A percentile compares a stretch with the other conserved stretches of the same genome.
These are phyloP conservation scores for Plasmodium gonderi DNA, from an alignment of 169 alveolate genomes.

Conservation along the genomic window DNA sequence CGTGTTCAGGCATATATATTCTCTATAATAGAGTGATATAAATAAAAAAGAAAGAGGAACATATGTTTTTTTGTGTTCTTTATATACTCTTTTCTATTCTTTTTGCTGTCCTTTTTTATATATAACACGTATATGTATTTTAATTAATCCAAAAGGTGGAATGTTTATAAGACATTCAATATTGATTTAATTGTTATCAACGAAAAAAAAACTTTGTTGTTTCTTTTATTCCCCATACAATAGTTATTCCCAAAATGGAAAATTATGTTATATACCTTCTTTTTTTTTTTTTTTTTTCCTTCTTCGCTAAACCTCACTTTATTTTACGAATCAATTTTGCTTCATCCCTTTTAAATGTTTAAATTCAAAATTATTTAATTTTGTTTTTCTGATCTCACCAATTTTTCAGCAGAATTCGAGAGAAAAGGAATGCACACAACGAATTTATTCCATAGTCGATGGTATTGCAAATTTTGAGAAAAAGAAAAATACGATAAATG, in stretches of 20 bases:
- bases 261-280: slow-evolving; percentile 20
- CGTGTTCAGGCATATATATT: not conserved
- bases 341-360: not conserved
- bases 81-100: not conserved
- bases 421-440: slow-evolving; percentile 8
- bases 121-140: not conserved
- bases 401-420: slow-evolving; percentile 5
- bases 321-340: not conserved
- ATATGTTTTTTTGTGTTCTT: not conserved
- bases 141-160: not conserved
- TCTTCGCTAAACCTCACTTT: not conserved
- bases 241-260: slow-evolving; percentile 23
- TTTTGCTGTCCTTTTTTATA: not conserved
- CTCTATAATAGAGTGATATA: not conserved
- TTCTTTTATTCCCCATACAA: not conserved
- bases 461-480: slow-evolving; percentile 26
- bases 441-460: slow-evolving; percentile 64
- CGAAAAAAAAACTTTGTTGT: not conserved
- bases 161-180: not conserved
- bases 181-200: slow-evolving; percentile 8
- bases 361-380: slow-evolving; percentile 11
- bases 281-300: not conserved
- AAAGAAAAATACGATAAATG: not conserved
- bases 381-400: not conserved
- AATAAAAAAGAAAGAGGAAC: not conserved